Percentiles rank a stretch among this genome's conserved stretches.
Conservation (phyloP, 2,329 filamentous ascomycete species). For the Acrodontium crateriforme region DNA sequence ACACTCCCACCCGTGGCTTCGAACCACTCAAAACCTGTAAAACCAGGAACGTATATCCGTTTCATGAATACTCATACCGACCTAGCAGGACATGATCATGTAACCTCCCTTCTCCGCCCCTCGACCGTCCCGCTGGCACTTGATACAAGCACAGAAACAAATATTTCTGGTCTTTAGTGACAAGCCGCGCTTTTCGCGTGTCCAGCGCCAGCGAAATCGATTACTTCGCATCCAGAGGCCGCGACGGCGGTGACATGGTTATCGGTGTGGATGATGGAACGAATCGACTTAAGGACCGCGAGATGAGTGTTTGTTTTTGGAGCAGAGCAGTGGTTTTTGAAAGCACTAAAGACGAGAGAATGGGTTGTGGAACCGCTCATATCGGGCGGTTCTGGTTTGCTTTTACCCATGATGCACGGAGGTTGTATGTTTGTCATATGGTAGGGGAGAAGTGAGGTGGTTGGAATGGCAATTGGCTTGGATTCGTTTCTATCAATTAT, state of each 20-base stretch:
- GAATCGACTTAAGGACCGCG: conserved; percentile 3
- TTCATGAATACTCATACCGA: conserved; percentile 28
- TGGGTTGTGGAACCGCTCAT: too few relatives aligned
- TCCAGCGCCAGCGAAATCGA: conserved; percentile 22
- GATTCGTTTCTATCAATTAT: too few relatives aligned
- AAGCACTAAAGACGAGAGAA: too few relatives aligned
- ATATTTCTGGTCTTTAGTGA: conserved; percentile 23
- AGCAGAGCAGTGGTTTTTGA: conserved; percentile 6
- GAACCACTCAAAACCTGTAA: conserved; percentile 25
- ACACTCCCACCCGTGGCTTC: conserved; percentile 5
- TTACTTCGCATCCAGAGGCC: conserved; percentile 6
- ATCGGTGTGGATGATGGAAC: conserved; percentile 3
- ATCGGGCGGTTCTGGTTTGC: too few relatives aligned
- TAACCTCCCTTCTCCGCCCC: conserved; percentile 21
- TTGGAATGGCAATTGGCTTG: too few relatives aligned
- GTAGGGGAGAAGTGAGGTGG: too few relatives aligned
- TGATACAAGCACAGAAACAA: conserved; percentile 21
- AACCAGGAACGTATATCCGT: conserved; percentile 24
- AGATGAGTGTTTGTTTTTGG: conserved; percentile 4
- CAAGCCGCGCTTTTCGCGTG: conserved; percentile 23
- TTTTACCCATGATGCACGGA: too few relatives aligned
- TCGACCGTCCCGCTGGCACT: conserved; percentile 23
- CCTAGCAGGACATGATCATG: conserved; percentile 26
- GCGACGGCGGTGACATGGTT: conserved; percentile 6
- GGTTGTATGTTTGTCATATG: too few relatives aligned